phyloP scores from a whole-genome alignment of 1,139 yeast genomes.

The Protomyces macrosporus region DNA sequence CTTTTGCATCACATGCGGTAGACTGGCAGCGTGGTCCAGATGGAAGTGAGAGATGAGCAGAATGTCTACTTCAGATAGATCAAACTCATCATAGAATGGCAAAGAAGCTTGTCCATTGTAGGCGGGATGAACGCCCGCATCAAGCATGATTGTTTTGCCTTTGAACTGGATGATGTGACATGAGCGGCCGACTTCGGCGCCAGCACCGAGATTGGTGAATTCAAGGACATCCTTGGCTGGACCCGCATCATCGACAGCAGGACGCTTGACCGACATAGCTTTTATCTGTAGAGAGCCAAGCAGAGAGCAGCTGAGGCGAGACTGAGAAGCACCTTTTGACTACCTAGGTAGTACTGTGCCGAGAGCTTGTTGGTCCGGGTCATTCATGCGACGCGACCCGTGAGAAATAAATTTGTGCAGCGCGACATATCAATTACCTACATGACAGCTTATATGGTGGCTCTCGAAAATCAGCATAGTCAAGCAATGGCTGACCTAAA shows the following conservation, averaged over 20 bases:
- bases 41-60: constrained; percentile 90
- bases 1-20: constrained; percentile 97
- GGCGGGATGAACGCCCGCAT: constrained; percentile 98
- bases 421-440: background rate
- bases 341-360: background rate
- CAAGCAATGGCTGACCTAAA: background rate
- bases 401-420: background rate
- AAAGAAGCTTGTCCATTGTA: constrained; percentile 80
- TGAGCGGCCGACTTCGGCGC: constrained; percentile 94
- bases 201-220: constrained; percentile 98
- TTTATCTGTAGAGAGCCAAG: no score
- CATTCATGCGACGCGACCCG: no score
- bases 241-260: background rate
- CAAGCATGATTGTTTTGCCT: constrained; percentile 95
- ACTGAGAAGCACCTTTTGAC: no score
- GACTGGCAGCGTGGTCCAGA: constrained; percentile 93
- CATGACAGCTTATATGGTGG: background rate
- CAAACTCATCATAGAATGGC: constrained; percentile 94
- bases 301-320: no score
- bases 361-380: background rate
- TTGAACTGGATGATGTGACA: constrained; percentile 89
- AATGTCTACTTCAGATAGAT: constrained; percentile 77
- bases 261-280: constrained; percentile 15
- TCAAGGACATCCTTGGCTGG: constrained; percentile 43
- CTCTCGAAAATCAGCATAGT: background rate